These are phyloP conservation scores for Podaxis sp. DNA, from an alignment of 768 basidiomycete species.

Conservation along the genomic window DNA sequence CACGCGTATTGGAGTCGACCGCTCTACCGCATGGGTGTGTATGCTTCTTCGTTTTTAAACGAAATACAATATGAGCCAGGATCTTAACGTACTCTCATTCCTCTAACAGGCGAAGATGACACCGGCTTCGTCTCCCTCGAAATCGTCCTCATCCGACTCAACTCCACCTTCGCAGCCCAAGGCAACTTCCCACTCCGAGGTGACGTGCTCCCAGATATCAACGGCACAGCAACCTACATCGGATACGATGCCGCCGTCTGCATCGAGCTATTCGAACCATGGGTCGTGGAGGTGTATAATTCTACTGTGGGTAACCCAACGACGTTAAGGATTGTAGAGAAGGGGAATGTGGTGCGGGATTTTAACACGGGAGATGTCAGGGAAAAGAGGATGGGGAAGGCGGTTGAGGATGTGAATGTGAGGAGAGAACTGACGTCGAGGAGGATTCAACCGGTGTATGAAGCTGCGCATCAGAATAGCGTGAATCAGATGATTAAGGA, in stretches of 20 bases:
- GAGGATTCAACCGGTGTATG: constrained; percentile 25
- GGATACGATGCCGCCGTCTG: constrained; percentile 42
- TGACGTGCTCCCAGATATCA: constrained; percentile 21
- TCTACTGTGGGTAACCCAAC: constrained; percentile 31
- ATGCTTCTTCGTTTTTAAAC: not conserved
- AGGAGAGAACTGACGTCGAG: constrained; percentile 30
- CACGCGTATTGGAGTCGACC: constrained; percentile 30
- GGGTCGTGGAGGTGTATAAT: constrained; percentile 39
- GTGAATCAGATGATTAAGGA: constrained; percentile 40
- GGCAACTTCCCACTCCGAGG: constrained; percentile 28
- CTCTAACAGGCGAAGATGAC: constrained; percentile 26
- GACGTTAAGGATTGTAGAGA: constrained; percentile 31
- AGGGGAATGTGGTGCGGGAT: constrained; percentile 27
- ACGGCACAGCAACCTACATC: constrained; percentile 31
- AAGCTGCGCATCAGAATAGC: constrained; percentile 35
- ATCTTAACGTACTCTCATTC: not conserved
- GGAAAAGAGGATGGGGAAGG: constrained; percentile 24
- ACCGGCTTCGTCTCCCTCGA: constrained; percentile 35
- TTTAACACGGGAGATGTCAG: constrained; percentile 14
- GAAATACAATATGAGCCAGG: not conserved
- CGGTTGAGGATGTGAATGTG: constrained; percentile 18
- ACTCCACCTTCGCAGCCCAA: constrained; percentile 32
- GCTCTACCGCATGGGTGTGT: constrained; percentile 23
- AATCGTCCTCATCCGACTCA: constrained; percentile 35
- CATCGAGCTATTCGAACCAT: constrained; percentile 40